phyloP scores from a whole-genome alignment of 306 rosid species.

The Adenanthera pavonina region DNA sequence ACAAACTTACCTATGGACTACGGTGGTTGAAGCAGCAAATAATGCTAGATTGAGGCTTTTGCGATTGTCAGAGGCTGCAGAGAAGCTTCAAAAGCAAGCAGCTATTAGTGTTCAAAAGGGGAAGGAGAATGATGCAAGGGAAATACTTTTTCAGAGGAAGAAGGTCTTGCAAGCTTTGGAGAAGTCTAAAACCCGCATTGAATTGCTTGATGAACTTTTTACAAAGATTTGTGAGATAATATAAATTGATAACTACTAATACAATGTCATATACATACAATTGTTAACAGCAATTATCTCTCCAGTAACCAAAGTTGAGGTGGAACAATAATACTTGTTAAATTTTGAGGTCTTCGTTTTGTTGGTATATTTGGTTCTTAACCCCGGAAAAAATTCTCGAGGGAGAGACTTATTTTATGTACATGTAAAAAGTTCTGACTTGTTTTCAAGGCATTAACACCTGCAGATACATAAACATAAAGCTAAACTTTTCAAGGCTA shows the following conservation, averaged over 20 bases:
- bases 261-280: slow-evolving; percentile 5
- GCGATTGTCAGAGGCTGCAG: slow-evolving; percentile 94
- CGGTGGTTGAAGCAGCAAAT: slow-evolving; percentile 63
- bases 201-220: slow-evolving; percentile 81
- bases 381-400: slow-evolving; percentile 12
- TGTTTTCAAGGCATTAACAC: background rate
- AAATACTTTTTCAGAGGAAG: slow-evolving; percentile 84
- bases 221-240: slow-evolving; percentile 78
- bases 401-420: slow-evolving; percentile 9
- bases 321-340: background rate
- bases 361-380: background rate
- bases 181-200: slow-evolving; percentile 78
- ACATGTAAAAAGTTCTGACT: background rate
- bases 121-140: slow-evolving; percentile 82
- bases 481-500: background rate
- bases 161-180: slow-evolving; percentile 86
- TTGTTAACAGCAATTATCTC: background rate
- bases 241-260: slow-evolving; percentile 12
- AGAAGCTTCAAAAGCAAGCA: slow-evolving; percentile 85
- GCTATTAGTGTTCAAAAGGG: slow-evolving; percentile 69
- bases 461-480: background rate
- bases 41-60: slow-evolving; percentile 83
- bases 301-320: slow-evolving; percentile 6
- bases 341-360: slow-evolving; percentile 5
- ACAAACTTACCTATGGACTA: slow-evolving; percentile 28